A percentile compares a stretch with the other conserved stretches of the same genome.
phyloP scores from a whole-genome alignment of 345 rosid genomes.

The Linum usitatissimum region DNA sequence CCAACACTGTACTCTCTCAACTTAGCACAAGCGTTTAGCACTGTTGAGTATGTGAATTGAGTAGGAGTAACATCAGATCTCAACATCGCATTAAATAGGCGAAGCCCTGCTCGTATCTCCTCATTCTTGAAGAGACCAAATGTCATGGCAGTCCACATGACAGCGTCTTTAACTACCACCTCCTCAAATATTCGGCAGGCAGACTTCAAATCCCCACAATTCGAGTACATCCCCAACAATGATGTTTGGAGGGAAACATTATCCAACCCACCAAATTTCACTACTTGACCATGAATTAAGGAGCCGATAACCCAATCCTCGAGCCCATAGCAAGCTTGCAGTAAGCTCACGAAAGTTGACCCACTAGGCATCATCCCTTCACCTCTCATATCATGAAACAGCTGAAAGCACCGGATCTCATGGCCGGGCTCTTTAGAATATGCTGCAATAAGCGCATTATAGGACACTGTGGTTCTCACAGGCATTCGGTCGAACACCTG shows the following conservation, averaged over 20 bases:
- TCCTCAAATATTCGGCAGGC: slow-evolving; percentile 36
- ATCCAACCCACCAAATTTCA: slow-evolving; percentile 36
- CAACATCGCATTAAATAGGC: slow-evolving; percentile 40
- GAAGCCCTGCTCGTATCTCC: slow-evolving; percentile 33
- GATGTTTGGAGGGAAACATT: slow-evolving; percentile 61
- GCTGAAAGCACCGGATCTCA: slow-evolving; percentile 23
- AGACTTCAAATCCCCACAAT: slow-evolving; percentile 53
- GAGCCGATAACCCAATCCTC: slow-evolving; percentile 44
- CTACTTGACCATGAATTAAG: slow-evolving; percentile 37
- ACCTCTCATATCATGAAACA: slow-evolving; percentile 28
- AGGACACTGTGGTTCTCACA: slow-evolving; percentile 42
- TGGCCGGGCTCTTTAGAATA: slow-evolving; percentile 36
- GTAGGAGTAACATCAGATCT: slow-evolving; percentile 42
- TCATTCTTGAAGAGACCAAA: slow-evolving; percentile 57
- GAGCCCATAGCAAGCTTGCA: slow-evolving; percentile 44
- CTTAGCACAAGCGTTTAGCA: slow-evolving; percentile 57
- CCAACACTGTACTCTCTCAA: slow-evolving; percentile 37
- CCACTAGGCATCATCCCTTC: slow-evolving; percentile 50
- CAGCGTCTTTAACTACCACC: slow-evolving; percentile 44
- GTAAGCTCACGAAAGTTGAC: slow-evolving; percentile 55
- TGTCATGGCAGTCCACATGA: slow-evolving; percentile 72
- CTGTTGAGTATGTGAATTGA: slow-evolving; percentile 58
- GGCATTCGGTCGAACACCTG: slow-evolving; percentile 70
- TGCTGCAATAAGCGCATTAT: slow-evolving; percentile 60
- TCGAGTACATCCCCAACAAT: slow-evolving; percentile 59